Base-by-base conservation (phyloP, 306 rosid genomes). In the Canavalia gladiata region DNA sequence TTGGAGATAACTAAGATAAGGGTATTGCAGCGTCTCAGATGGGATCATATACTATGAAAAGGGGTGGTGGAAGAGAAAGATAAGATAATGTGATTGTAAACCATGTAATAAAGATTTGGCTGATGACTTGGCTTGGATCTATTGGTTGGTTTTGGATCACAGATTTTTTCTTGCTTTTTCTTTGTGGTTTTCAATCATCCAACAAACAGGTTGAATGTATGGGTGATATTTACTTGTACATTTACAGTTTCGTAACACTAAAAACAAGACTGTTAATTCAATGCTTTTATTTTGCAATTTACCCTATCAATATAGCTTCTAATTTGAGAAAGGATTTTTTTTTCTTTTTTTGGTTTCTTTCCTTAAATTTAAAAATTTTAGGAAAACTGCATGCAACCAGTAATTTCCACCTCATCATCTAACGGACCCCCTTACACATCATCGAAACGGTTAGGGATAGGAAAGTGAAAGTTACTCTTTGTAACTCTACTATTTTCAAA, bases 121-220 rank as follows among this genome's bases (percentile, higher is more conserved):
- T 46, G 77, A 0, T 91, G 91, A 92, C 55, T 11, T 90, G 98
- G 94, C 89, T 2, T 13, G 11, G 0, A 39, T 66, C 71, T 37
- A 87, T 92, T 95, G 89, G 97, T 10, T 77, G 0, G 18, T 64
- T 87, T 45, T 87, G 86, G 98, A 91, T 94, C 66, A 83, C 66
- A 83, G 89, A 90, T 90, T 67, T 79, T 76, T 46, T 8, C 8
- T 12, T 55, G 51, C 50, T 63, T 60, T 76, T 13, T 30, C 37
- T 50, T 2, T 76, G 50, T 41, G 42, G 42, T 8, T 37, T 82
- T 65, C 11, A 72, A 37, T 69, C 51, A 37, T 41, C 4, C 0
- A 30, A 31, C 62, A 74, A 51, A 31, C 25, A 18, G 28, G 1
- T 45, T 43, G 29, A 8, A 35, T 45, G 39, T 64, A 18, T 18